Conservation (phyloP, 1,139 yeast species). For the Tardiomyces depauwii region DNA sequence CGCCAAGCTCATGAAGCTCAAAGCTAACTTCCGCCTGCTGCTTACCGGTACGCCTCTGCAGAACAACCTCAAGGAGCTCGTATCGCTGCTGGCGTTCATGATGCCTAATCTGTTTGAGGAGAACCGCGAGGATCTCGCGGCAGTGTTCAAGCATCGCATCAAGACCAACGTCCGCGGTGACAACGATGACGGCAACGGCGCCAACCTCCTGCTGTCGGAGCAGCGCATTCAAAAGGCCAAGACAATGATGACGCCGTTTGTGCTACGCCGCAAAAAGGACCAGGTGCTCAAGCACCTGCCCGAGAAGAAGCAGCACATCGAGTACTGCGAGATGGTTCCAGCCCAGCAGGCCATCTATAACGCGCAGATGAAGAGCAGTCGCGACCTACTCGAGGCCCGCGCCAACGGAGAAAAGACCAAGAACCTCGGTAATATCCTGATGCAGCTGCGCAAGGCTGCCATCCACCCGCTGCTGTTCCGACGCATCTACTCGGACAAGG, state of each 20-base stretch:
- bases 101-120: conserved; percentile 74
- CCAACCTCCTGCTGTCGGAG: conserved; percentile 60
- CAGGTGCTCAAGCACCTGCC: conserved; percentile 90
- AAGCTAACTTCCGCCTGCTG: conserved; percentile 69
- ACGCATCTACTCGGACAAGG: conserved; percentile 41
- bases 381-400: conserved; percentile 37
- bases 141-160: conserved; percentile 75
- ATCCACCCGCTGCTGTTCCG: conserved; percentile 95
- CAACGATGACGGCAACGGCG: conserved; percentile 1
- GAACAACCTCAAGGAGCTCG: conserved; percentile 79
- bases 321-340: conserved; percentile 50
- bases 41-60: conserved; percentile 97
- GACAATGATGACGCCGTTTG: conserved; percentile 98
- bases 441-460: conserved; percentile 94
- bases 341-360: conserved; percentile 53
- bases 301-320: conserved; percentile 51
- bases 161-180: conserved; percentile 43
- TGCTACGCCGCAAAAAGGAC: conserved; percentile 78
- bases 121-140: conserved; percentile 70
- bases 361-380: conserved; percentile 40
- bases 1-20: conserved; percentile 68
- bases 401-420: conserved; percentile 22
- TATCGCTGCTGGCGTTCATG: conserved; percentile 82
- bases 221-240: conserved; percentile 91
- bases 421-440: conserved; percentile 42